These are phyloP conservation scores for Magnusiomyces tetraspermus DNA, from an alignment of 1,139 yeast species.

Conservation along the genomic window DNA sequence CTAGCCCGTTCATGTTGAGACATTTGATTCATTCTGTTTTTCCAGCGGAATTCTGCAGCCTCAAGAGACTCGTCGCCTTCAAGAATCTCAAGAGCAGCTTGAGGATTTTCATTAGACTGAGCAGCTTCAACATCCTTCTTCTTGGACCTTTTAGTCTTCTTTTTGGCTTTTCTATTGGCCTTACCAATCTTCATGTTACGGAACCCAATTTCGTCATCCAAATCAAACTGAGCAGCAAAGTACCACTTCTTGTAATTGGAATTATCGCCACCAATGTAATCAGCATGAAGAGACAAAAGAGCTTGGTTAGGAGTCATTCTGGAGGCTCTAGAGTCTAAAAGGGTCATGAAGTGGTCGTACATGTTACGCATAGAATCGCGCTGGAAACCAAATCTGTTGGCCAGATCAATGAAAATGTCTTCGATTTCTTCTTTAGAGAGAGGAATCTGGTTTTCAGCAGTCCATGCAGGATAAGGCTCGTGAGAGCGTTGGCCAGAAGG, in stretches of 20 bases:
- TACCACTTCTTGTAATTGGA: slow-evolving; percentile 94
- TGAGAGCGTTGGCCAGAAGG: slow-evolving; percentile 35
- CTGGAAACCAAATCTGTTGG: slow-evolving; percentile 94
- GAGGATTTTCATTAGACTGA: slow-evolving; percentile 30
- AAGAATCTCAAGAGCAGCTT: slow-evolving; percentile 61
- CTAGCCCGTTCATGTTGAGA: slow-evolving; percentile 74
- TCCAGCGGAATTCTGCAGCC: slow-evolving; percentile 83
- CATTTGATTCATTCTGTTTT: slow-evolving; percentile 58
- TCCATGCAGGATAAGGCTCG: slow-evolving; percentile 97
- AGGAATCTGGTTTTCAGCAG: slow-evolving; percentile 83
- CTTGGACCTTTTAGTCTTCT: slow-evolving; percentile 51
- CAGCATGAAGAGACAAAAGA: slow-evolving; percentile 83
- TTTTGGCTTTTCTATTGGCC: slow-evolving; percentile 45
- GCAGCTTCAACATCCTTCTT: slow-evolving; percentile 40
- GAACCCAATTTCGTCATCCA: slow-evolving; percentile 74
- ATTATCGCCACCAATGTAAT: slow-evolving; percentile 90
- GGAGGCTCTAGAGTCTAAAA: slow-evolving; percentile 89
- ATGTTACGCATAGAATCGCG: slow-evolving; percentile 95
- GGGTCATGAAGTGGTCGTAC: slow-evolving; percentile 91
- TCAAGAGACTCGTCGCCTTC: slow-evolving; percentile 79
- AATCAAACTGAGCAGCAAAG: slow-evolving; percentile 82
- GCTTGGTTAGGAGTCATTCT: slow-evolving; percentile 98
- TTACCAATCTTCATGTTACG: slow-evolving; percentile 74
- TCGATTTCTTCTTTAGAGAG: slow-evolving; percentile 80
- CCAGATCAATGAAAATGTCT: slow-evolving; percentile 79